phyloP scores from a whole-genome alignment of 192 early-diverging fungal genomes.

The Coemansia sp. region DNA sequence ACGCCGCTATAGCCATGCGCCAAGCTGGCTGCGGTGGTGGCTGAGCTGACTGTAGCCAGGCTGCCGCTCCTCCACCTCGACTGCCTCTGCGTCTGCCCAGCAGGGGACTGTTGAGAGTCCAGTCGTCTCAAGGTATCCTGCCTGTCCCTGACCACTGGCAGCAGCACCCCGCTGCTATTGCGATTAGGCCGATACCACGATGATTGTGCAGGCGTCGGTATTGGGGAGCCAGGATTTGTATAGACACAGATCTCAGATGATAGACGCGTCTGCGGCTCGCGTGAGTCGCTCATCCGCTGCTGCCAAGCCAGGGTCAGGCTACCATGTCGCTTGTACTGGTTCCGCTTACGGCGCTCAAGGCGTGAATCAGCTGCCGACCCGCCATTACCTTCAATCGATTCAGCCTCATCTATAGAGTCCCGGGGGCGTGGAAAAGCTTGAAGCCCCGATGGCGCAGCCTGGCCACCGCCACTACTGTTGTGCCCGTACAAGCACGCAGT shows the following conservation, averaged over 20 bases:
- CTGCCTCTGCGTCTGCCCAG: neutral
- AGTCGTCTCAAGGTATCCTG: neutral
- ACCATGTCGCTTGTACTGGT: slow-evolving; percentile 51
- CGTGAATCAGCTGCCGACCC: slow-evolving; percentile 15
- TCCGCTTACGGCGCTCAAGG: slow-evolving; percentile 29
- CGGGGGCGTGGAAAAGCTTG: slow-evolving; percentile 31
- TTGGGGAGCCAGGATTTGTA: slow-evolving; percentile 10
- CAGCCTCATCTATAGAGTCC: slow-evolving; percentile 20
- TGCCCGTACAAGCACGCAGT: no score
- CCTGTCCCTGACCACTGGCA: neutral
- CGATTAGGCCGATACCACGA: neutral
- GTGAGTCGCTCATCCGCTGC: slow-evolving; percentile 13
- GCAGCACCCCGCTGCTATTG: neutral
- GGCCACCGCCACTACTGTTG: neutral
- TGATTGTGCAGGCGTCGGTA: slow-evolving; percentile 16
- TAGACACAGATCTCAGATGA: slow-evolving; percentile 12
- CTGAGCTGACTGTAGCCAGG: neutral
- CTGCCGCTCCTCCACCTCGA: slow-evolving; percentile 23
- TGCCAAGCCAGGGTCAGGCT: slow-evolving; percentile 45
- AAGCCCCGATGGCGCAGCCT: neutral
- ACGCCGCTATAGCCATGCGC: neutral
- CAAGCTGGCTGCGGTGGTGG: neutral
- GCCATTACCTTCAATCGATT: neutral
- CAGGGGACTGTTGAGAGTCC: neutral
- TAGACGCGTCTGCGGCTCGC: slow-evolving; percentile 9